phyloP scores from a whole-genome alignment of 2,329 filamentous ascomycete species.

The Dothideomycetes sp. region DNA sequence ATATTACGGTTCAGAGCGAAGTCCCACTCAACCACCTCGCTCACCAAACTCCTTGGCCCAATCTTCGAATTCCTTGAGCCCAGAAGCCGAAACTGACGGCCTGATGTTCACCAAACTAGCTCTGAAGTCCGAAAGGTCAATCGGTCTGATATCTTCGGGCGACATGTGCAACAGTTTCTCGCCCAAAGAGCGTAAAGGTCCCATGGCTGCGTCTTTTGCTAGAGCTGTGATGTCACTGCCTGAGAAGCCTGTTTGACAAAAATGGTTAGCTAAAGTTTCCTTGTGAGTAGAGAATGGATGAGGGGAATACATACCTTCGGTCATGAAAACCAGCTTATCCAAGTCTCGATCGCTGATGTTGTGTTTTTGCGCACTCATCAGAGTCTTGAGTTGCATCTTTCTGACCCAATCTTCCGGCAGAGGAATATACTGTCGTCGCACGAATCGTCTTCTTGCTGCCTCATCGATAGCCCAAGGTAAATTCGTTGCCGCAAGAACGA shows the following conservation, averaged over 20 bases:
- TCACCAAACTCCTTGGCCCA: constrained; percentile 94
- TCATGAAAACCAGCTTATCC: constrained; percentile 62
- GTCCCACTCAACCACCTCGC: constrained; percentile 58
- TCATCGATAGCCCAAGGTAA: constrained; percentile 97
- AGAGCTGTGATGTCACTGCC: constrained; percentile 94
- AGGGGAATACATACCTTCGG: constrained; percentile 57
- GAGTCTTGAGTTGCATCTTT: constrained; percentile 64
- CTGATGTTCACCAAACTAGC: constrained; percentile 76
- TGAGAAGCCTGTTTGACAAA: constrained; percentile 65
- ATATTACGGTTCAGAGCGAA: no score
- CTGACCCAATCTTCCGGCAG: constrained; percentile 78
- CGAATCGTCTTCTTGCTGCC: constrained; percentile 81
- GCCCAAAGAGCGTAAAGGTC: constrained; percentile 78
- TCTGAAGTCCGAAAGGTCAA: constrained; percentile 72
- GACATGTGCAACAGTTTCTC: constrained; percentile 84
- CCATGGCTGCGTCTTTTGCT: constrained; percentile 97
- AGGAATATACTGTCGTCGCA: constrained; percentile 90
- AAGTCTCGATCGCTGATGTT: constrained; percentile 64
- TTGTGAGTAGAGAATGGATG: neutral
- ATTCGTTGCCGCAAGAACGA: constrained; percentile 93
- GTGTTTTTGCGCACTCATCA: constrained; percentile 84
- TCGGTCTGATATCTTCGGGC: constrained; percentile 88
- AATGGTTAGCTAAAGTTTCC: neutral
- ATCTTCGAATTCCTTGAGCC: constrained; percentile 81
- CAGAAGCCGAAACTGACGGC: constrained; percentile 78